Percentiles rank a stretch among this genome's conserved stretches.
These are phyloP conservation scores for Warburgia ugandensis DNA, from an alignment of 164 flowering plant species.

Conservation along the genomic window DNA sequence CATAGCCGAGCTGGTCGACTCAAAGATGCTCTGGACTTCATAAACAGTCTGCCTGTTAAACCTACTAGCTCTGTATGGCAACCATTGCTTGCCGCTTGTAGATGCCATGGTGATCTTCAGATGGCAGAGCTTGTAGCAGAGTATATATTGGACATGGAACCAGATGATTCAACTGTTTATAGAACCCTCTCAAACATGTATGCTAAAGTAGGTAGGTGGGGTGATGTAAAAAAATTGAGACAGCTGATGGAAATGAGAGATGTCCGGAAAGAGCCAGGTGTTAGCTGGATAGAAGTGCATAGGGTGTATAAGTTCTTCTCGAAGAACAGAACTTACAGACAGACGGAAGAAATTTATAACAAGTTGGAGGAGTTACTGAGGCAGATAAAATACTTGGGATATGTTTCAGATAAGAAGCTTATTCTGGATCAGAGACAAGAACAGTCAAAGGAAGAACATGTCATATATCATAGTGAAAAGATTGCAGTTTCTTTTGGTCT, in stretches of 20 bases:
- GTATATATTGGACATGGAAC: constrained; percentile 13
- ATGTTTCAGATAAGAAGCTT: constrained; percentile 6
- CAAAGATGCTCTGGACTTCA: constrained; percentile 17
- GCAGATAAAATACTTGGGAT: constrained; percentile 18
- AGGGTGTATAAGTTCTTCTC: constrained; percentile 18
- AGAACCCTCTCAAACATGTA: constrained; percentile 26
- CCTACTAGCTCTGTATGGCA: constrained; percentile 19
- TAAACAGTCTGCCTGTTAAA: constrained; percentile 9
- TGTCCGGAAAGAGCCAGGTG: constrained; percentile 23
- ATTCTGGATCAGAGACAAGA: constrained; percentile 6
- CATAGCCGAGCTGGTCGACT: constrained; percentile 19
- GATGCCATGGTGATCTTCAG: constrained; percentile 14
- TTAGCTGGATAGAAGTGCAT: constrained; percentile 25
- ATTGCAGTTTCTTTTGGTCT: constrained; percentile 24
- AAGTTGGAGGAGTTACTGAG: constrained; percentile 17
- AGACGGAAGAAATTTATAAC: constrained; percentile 12
- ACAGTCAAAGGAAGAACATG: constrained; percentile 7
- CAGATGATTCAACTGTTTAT: constrained; percentile 18
- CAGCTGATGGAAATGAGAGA: constrained; percentile 10
- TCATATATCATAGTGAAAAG: constrained; percentile 20
- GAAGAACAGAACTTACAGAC: constrained; percentile 10
- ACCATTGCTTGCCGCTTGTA: constrained; percentile 26
- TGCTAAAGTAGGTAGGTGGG: constrained; percentile 19
- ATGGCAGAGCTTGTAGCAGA: constrained; percentile 19
- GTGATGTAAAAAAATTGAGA: constrained; percentile 17